Percentiles rank a stretch among this genome's conserved stretches.
Evolutionary conservation across 345 rosid species (phyloP).

Genomic region (Salix caprea): DNA sequence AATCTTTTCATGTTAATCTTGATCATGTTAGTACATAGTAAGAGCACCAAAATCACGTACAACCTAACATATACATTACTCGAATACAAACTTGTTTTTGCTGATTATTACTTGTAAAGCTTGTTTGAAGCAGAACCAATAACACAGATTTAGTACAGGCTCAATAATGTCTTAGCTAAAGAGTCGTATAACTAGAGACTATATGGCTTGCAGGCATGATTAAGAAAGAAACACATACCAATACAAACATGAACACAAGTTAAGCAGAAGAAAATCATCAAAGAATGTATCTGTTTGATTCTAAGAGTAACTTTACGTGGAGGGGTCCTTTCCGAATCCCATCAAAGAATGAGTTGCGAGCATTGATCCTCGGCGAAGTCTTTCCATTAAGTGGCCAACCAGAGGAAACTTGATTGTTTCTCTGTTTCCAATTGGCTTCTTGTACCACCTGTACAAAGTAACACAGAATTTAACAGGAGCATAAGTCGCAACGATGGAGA

Average conservation of each 20-base stretch:
- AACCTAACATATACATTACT: neutral
- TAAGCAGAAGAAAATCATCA: neutral
- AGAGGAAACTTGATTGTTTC: constrained; percentile 53
- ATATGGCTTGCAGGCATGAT: neutral
- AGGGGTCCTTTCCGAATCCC: constrained; percentile 84
- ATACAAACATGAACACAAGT: neutral
- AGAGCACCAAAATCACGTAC: too few species aligned
- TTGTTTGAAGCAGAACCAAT: neutral
- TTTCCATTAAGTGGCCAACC: constrained; percentile 57
- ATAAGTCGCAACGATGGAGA: neutral
- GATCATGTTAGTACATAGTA: too few species aligned
- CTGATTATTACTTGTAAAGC: neutral
- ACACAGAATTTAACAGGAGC: neutral
- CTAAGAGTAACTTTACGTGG: constrained; percentile 10
- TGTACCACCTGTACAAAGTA: constrained; percentile 67
- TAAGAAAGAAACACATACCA: neutral
- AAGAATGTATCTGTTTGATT: neutral
- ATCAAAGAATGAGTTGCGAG: constrained; percentile 82
- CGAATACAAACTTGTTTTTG: neutral
- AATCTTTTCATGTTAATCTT: too few species aligned
- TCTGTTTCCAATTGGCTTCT: constrained; percentile 64
- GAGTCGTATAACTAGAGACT: too few species aligned
- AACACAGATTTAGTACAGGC: too few species aligned
- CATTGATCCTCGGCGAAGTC: constrained; percentile 72
- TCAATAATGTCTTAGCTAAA: too few species aligned